phyloP scores from a whole-genome alignment of 768 basidiomycete species.

The Amanita jacksonii region DNA sequence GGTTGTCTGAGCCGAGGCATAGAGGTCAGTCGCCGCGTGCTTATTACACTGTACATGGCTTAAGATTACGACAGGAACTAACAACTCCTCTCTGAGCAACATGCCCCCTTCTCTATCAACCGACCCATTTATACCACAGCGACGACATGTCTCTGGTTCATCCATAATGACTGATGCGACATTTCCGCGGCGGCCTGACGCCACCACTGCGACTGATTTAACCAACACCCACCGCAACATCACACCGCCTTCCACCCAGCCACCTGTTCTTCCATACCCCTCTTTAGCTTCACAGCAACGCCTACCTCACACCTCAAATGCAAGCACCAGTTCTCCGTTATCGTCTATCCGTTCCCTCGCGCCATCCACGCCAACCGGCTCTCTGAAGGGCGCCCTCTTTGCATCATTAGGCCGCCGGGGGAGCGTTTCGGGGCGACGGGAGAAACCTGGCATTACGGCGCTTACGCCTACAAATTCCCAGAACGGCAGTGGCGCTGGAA shows the following conservation, averaged over 20 bases:
- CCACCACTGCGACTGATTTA: conserved; percentile 70
- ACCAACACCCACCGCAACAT: conserved; percentile 38
- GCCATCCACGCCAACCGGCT: conserved; percentile 27
- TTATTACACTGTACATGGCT: background rate
- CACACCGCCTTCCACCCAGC: conserved; percentile 37
- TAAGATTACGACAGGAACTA: conserved; percentile 7
- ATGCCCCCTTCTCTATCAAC: conserved; percentile 26
- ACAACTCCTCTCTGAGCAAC: conserved; percentile 21
- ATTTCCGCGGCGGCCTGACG: conserved; percentile 74
- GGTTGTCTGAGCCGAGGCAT: conserved; percentile 49
- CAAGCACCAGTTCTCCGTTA: conserved; percentile 29
- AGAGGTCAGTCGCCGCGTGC: conserved; percentile 35
- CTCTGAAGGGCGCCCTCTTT: conserved; percentile 57
- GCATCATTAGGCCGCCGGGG: conserved; percentile 65
- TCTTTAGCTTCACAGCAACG: conserved; percentile 39
- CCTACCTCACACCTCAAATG: conserved; percentile 20
- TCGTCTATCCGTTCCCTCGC: conserved; percentile 41
- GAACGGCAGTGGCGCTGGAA: background rate
- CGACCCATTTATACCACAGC: conserved; percentile 38
- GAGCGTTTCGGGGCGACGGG: conserved; percentile 30
- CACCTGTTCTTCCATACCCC: conserved; percentile 67
- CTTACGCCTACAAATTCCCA: conserved; percentile 14
- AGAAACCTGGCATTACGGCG: conserved; percentile 5
- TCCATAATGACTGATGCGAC: conserved; percentile 71
- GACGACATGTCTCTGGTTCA: conserved; percentile 58